Base-by-base conservation (phyloP, 768 basidiomycete genomes). In the Lanmaoa pseudosensibilis region DNA sequence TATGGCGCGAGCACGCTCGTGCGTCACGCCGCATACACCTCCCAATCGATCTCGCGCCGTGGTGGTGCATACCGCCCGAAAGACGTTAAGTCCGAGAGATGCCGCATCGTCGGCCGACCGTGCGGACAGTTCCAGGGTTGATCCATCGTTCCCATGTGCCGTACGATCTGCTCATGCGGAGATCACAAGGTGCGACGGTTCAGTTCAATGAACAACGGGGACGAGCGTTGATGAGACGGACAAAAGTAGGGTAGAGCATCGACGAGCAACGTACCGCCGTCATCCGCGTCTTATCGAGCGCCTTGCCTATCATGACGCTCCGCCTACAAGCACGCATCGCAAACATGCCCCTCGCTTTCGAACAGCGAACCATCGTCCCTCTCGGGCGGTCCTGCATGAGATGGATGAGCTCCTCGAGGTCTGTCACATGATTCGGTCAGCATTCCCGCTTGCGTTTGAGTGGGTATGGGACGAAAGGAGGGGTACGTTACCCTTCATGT, bases 301-400 rank as follows among this genome's bases (percentile, higher is more conserved):
- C 79, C 76, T 84, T 91, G 4, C 97, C 95, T 43, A 98, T 80
- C 97, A 98, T 99, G 40, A 97, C 87, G 71, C 94, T 98, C 76
- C 91, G 94, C 60, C 96, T 72, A 73, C 97, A 99, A 0, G 97
- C 97, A 36, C 95, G 83, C 82, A 87, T 91, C 0, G 97, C 97
- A 67, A 99, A 98, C 95, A 99, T 98, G 5, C 86, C 80, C 16
- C 94, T 82, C 16, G 91, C 93, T 71, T 98, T 98, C 16, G 89
- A 88, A 67, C 94, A 97, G 21, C 97, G 80, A 0, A 97, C 91
- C 83, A 93, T 90, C 64, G 87, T 84, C 2, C 92, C 90, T 0
- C 78, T 71, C 0, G 93, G 87, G 9, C 81, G 78, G 65, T 95
- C 90, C 37, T 83, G 84, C 74, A 99, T 79, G 15, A 96, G 75